Evolutionary conservation across 108 stramenopile genomes (phyloP).

Genomic region (Nitzschia sp.): DNA sequence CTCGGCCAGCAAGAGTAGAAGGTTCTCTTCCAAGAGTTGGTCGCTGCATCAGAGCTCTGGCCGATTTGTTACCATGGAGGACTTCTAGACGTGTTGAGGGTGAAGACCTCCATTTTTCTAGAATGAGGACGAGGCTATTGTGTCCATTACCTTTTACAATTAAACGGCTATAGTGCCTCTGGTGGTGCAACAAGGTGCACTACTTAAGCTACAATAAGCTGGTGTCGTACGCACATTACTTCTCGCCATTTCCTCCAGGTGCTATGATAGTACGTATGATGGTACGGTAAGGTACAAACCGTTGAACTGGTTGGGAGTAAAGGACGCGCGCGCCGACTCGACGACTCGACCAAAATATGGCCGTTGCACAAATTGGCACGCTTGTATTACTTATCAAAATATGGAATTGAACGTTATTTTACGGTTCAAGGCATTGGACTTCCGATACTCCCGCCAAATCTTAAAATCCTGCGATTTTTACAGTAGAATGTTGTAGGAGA

Average conservation of each 20-base stretch:
- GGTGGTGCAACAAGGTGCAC: neutral
- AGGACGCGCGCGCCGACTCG: too few relatives aligned
- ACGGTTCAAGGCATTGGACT: too few relatives aligned
- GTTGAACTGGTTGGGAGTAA: too few relatives aligned
- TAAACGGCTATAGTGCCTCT: neutral
- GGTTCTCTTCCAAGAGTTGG: neutral
- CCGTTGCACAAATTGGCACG: too few relatives aligned
- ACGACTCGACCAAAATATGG: too few relatives aligned
- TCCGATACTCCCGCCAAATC: too few relatives aligned
- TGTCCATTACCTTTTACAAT: neutral
- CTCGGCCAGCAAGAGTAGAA: neutral
- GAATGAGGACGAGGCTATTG: neutral
- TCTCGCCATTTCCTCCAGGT: neutral
- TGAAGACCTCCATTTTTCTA: neutral
- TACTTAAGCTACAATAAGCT: neutral
- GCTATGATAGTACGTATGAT: too few relatives aligned
- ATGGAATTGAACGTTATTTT: too few relatives aligned
- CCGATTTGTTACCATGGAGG: slow-evolving; percentile 32
- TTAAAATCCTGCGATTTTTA: too few relatives aligned
- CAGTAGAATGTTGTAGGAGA: too few relatives aligned
- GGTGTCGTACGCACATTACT: neutral
- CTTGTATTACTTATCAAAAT: too few relatives aligned
- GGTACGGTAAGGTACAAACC: too few relatives aligned
- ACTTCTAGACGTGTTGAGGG: slow-evolving; percentile 12
- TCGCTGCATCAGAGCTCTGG: slow-evolving; percentile 16